Evolutionary conservation across 495 filamentous ascomycete genomes (phyloP), one percentile per base, ranked within the genome.

Genomic region (Thermochaetoides thermophila): DNA sequence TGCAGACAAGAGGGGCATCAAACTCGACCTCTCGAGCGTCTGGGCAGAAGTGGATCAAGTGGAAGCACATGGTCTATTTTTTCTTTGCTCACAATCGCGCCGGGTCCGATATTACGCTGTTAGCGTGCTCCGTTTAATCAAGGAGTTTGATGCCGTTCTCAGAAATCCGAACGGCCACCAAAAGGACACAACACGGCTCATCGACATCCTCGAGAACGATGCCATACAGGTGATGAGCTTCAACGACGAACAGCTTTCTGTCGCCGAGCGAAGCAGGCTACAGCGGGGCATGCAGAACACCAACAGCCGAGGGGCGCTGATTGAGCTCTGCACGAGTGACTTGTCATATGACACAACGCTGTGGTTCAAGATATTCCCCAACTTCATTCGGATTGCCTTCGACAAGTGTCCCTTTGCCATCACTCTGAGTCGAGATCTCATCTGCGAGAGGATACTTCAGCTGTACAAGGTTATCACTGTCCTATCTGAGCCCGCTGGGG

Each of bases 281-380:
- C 89, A 95, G 44, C 77, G 91, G 41, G 85, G 89, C 24, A 78
- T 92, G 59, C 71, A 83, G 36, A 81, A 78, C 45, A 84, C 79
- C 45, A 80, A 84, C 41, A 71, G 76, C 17, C 76, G 84, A 45
- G 84, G 83, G 29, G 91, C 83, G 9, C 59, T 96, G 9, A 80
- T 95, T 20, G 86, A 96, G 49, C 70, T 99, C 19, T 94, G 89
- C 56, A 84, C 82, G 54, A 96, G 89, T 53, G 89, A 96, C 40
- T 76, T 89, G 12, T 83, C 84, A 3, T 92, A 95, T 46, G 89
- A 97, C 49, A 78, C 84, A 3, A 91, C 84, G 0, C 55, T 99
- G 28, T 99, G 89, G 89, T 86, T 89, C 49, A 95, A 95, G 49
- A 74, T 95, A 7, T 99, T 99, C 45, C 91, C 89, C 7, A 96